Base-by-base conservation (phyloP, 306 rosid species). In the Cyclanthera cordifolia region DNA sequence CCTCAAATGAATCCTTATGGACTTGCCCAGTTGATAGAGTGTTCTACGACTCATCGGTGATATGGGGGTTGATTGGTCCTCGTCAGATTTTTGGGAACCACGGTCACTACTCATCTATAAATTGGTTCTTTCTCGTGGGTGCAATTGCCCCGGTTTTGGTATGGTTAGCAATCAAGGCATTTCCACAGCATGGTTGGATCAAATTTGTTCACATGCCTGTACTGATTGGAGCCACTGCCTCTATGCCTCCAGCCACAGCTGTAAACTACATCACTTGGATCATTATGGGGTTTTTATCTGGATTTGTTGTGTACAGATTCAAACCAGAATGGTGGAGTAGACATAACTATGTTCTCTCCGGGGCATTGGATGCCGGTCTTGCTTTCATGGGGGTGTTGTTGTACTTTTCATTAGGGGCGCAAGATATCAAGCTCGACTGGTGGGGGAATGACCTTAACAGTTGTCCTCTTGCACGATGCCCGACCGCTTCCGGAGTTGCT, bases 391-490 rank as follows among this genome's bases (percentile, higher is more conserved):
- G 88, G 1, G 95, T 93, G 65, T 68, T 89, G 41, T 56, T 93
- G 70, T 93, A 93, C 59, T 85, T 93, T 53, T 58, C 80, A 43
- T 47, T 93, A 19, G 95, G 89, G 11, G 70, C 83, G 75, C 85
- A 83, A 24, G 86, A 74, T 0, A 43, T 85, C 69, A 76, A 79
- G 70, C 74, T 86, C 9, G 37, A 69, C 30, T 93, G 98, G 98
- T 89, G 94, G 98, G 98, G 95, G 9, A 89, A 84, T 57, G 53
- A 89, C 73, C 92, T 92, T 51, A 96, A 93, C 73, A 91, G 88
- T 1, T 93, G 98, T 69, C 72, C 93, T 3, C 70, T 93, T 21
- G 98, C 96, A 7, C 53, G 7, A 9, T 34, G 41, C 41, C 41
- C 41, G 41, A 34, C 41, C 41, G 84, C 95, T 9, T 59, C 57